Evolutionary conservation across 176 grass and related monocot species (phyloP), one percentile per base, ranked within the genome.

Genomic region (Eragrostis nindensis): DNA sequence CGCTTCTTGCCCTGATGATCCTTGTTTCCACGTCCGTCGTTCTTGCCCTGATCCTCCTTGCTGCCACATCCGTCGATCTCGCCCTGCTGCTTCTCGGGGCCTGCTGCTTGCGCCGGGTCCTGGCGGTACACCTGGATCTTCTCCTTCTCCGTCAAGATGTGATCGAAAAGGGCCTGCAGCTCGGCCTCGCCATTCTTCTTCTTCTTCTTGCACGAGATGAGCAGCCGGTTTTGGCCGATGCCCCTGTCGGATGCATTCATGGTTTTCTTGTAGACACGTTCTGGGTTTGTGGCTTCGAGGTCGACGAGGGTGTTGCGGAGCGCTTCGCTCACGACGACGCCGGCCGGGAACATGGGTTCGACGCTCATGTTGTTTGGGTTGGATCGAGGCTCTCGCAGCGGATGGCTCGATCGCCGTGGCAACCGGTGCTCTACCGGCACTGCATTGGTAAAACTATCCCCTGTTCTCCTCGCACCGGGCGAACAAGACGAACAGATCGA

Each of bases 131-230:
- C 32, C 52, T 57, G 30, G 11, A 7, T 1, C 52, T 1, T 41
- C 72, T 75, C 72, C 12, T 13, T 0, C 21, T 57, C 52, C 6
- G 72, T 75, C 6, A 75, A 39, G 3, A 75, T 0, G 11, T n/a
- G 1, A 14, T 21, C 72, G 12, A 75, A 57, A 24, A 5, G 0
- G 43, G 0, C 1, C 17, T 19, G 18, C 30, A n/a, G n/a, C n/a
- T 38, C 15, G 17, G 7, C 30, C 7, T 39, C 30, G 32, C 36
- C 11, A 11, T 42, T n/a, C 5, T 53, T 38, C 52, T 22, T 57
- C 50, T 30, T 70, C 22, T 0, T 25, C 36, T 59, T 75, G 72
- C 72, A 75, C 12, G 53, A 75, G 10, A 75, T 42, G 52, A 75
- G 72, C 3, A 75, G 53, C 14, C 36, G 72, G 38, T 75, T 24